Base-by-base conservation (phyloP, 208 protist species). In the Crithidia sp. region DNA sequence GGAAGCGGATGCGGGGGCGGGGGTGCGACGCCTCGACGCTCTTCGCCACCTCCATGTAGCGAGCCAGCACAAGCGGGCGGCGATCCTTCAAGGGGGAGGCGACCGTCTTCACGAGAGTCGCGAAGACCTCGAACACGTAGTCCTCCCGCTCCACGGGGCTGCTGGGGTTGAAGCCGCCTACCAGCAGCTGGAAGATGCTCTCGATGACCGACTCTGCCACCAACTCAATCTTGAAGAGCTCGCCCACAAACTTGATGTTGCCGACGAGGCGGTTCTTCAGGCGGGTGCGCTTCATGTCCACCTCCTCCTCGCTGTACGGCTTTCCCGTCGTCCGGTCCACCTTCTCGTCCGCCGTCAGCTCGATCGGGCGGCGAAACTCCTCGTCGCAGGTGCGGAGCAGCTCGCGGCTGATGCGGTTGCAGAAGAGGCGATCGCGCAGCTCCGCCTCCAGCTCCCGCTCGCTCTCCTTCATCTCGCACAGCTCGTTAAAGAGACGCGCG, bases 211-310 rank as follows among this genome's bases (percentile, higher is more conserved):
- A 47, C 39, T 85, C 84, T 17, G 82, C 85, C 17, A 96, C 71
- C 57, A 96, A 56, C 53, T 87, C 74, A 16, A 89, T 80, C 49
- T 89, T 91, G 73, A 87, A 94, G 3, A 96, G 87, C 83, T 96
- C 87, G 14, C 86, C 90, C 8, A 95, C 80, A 71, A 96, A 96
- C 45, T 90, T 93, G 68, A 94, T 89, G 77, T 94, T 96, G 59
- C 88, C 92, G 10, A 93, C 83, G 28, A 94, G 83, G 37, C 90
- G 86, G 69, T 86, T 74, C 81, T 93, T 94, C 54, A 93, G 77
- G 37, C 85, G 83, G 3, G 60, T 79, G 17, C 83, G 83, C 75
- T 91, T 91, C 77, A 86, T 71, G 56, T 91, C 85, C 61, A 90
- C 76, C 72, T 93, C 90, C 76, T 94, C 92, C 57, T 82, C 79